phyloP scores from a whole-genome alignment of 176 grass and related monocot species.

The Hyparrhenia diplandra region DNA sequence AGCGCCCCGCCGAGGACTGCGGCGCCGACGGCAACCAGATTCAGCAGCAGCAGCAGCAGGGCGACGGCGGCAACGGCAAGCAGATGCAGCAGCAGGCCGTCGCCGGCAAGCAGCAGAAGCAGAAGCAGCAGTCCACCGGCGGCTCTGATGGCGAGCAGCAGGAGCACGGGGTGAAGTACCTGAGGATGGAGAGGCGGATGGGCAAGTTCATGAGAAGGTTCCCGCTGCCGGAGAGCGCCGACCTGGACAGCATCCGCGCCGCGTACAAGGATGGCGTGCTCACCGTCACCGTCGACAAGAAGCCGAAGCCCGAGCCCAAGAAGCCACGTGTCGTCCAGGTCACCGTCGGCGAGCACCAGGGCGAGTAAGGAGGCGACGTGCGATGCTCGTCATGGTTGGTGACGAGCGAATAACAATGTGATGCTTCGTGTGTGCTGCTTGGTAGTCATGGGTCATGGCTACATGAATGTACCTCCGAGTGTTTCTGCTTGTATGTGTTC shows the following conservation, averaged over 20 bases:
- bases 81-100: not conserved
- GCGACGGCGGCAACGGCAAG: too few species aligned
- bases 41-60: too few species aligned
- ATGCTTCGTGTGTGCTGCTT: too few species aligned
- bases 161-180: conserved; percentile 38
- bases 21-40: not conserved
- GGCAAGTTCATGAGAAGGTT: conserved; percentile 70
- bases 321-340: conserved; percentile 57
- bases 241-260: conserved; percentile 42
- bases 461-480: not conserved
- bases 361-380: not conserved
- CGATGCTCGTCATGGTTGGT: not conserved
- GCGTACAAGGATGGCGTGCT: conserved; percentile 62
- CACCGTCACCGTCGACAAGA: conserved; percentile 50
- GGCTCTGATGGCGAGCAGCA: not conserved
- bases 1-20: conserved; percentile 32
- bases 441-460: not conserved
- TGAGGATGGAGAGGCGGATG: conserved; percentile 60
- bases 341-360: conserved; percentile 14
- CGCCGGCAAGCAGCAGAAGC: not conserved
- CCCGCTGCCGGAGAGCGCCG: conserved; percentile 47
- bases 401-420: not conserved
- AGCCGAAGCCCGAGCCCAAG: conserved; percentile 57
- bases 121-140: not conserved
- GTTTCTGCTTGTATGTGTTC: not conserved